Evolutionary conservation across 768 basidiomycete species (phyloP), one percentile per base, ranked within the genome.

Genomic region (Chiua virens): DNA sequence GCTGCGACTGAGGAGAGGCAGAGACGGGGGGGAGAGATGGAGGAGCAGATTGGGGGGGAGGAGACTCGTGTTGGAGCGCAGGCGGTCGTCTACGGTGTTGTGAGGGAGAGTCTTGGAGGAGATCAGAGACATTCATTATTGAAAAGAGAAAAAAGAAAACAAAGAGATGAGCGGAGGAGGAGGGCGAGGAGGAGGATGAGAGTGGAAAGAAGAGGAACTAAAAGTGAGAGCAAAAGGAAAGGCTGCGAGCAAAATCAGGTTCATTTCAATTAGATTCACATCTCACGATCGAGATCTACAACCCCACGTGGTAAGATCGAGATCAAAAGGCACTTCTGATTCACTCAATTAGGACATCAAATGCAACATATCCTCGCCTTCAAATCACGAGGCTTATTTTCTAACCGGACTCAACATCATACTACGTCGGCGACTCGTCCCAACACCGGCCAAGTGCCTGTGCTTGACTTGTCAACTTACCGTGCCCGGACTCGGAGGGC

Each of bases 41-140:
- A 8, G 66, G 10, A 8, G 60, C 36, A 49, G 68, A 61, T 61
- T 62, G 64, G 25, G 71, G 65, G 13, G 64, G 58, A 1, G 62
- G 43, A 0, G 63, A 50, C 6, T 62, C 57, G 42, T 61, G 64
- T 45, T 65, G 67, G 13, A 59, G 49, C 18, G 53, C 56, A 55
- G 63, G 58, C 11, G 71, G 55, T 4, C 60, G 60, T 61, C 72
- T 60, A 20, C 72, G 57, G 60, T 79, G 79, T 58, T 84, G 83
- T 0, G 84, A 85, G 43, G 86, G 86, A 0, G 85, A 81, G 67
- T 85, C 83, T 57, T 86, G 84, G 22, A 88, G 72, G 50, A 88
- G 77, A 63, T 75, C 80, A 21, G 81, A 80, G 58, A 88, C 83
- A 69, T 87, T 85, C 86, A 87, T 87, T 44, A 2, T 39, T 3